Conservation (phyloP, 1,139 yeast genomes). For the Magnusiomyces ingens region DNA sequence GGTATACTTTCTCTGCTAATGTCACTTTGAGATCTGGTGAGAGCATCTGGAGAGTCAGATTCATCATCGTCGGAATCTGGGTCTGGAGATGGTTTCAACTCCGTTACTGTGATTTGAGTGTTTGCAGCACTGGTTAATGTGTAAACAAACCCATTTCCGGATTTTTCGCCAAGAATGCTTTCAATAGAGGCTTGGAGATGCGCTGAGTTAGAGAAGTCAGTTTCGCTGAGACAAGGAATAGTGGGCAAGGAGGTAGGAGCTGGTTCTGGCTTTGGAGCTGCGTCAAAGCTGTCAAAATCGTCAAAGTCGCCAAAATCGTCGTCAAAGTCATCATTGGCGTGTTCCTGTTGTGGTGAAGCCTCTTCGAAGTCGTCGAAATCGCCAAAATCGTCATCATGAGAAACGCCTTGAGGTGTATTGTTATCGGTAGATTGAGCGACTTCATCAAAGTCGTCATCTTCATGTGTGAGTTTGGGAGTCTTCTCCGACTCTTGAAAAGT, state of each 20-base stretch:
- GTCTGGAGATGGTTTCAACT: neutral
- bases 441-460: conserved; percentile 2
- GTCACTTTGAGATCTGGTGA: too few relatives aligned
- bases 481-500: too few relatives aligned
- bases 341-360: too few relatives aligned
- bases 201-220: conserved; percentile 24
- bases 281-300: conserved; percentile 16
- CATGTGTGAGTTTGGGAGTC: neutral
- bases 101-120: neutral
- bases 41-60: too few relatives aligned
- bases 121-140: neutral
- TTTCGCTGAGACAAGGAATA: conserved; percentile 17
- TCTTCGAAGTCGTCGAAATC: conserved; percentile 26
- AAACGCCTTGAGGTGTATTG: conserved; percentile 24
- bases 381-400: conserved; percentile 23
- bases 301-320: conserved; percentile 19
- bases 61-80: neutral
- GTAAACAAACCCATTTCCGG: conserved; percentile 1
- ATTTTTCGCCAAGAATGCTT: conserved; percentile 11
- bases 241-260: neutral
- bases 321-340: conserved; percentile 16
- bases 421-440: conserved; percentile 15
- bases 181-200: conserved; percentile 23
- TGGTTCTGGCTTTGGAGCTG: conserved; percentile 3
- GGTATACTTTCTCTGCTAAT: too few relatives aligned